Evolutionary conservation across 2,329 filamentous ascomycete species (phyloP), one percentile per base, ranked within the genome.

Genomic region (Zymoseptoria brevis): DNA sequence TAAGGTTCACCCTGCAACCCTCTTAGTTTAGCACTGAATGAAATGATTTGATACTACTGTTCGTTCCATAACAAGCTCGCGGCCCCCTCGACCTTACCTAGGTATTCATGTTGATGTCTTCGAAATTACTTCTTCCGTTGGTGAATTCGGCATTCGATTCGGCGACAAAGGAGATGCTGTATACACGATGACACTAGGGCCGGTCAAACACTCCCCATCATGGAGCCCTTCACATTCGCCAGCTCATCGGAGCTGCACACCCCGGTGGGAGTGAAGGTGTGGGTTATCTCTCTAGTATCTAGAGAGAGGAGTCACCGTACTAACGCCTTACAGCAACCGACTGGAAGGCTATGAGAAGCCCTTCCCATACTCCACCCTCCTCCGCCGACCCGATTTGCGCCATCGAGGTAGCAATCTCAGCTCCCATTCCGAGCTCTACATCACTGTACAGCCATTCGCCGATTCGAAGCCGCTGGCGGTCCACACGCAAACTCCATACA

Each of bases 211-310:
- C 35, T 45, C 4, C 35, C 13, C 35, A n/a, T 4, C 35, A 96
- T 96, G 90, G 94, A 99, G 76, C 88, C 92, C 56, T 96, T 96
- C 76, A 96, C 92, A 29, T 97, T 97, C 78, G 92, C 90, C 66
- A 90, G 87, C 71, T 96, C 94, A 60, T 88, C 90, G 65, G 86
- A 89, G 74, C 81, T 97, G 67, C 82, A 90, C 67, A 83, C 92
- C 64, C 85, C 88, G 19, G 79, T 87, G 57, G 79, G 80, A 67
- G 76, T 87, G 62, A 84, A 82, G 75, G 83, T 87, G 84, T 86
- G 76, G 64, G 82, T 77, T 57, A 29, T 24, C 53, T 64, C 13
- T 29, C 3, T 16, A 45, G 11, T 30, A 19, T 51, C 19, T 2
- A 1, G 4, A 19, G 8, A 30, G 26, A 30, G 22, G 3, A 13